A percentile compares a stretch with the other conserved stretches of the same genome.
These are phyloP conservation scores for Pilaira anomala DNA, from an alignment of 192 early-diverging fungal genomes.

Conservation along the genomic window DNA sequence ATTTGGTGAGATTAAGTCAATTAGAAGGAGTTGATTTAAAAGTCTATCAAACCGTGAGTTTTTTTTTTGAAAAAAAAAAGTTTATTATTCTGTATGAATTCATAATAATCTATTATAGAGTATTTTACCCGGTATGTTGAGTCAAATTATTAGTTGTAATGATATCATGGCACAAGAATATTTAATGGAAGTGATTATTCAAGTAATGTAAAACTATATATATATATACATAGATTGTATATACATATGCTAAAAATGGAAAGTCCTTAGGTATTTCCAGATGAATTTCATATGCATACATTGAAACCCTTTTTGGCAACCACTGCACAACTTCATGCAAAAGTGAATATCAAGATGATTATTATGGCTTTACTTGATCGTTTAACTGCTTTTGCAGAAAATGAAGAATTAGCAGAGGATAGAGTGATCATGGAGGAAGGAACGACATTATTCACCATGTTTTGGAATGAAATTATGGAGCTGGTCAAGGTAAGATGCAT, in stretches of 20 bases:
- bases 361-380: conserved; percentile 94
- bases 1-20: conserved; percentile 92
- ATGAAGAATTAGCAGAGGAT: conserved; percentile 47
- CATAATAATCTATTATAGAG: conserved; percentile 35
- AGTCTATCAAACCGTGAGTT: conserved; percentile 72
- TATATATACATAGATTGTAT: too few relatives aligned
- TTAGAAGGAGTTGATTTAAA: conserved; percentile 80
- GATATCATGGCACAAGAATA: conserved; percentile 99
- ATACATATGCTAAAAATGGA: neutral
- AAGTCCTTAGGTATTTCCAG: conserved; percentile 86
- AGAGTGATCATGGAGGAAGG: conserved; percentile 63
- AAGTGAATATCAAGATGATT: conserved; percentile 94
- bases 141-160: conserved; percentile 93
- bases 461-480: conserved; percentile 92
- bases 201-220: conserved; percentile 63
- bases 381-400: conserved; percentile 83
- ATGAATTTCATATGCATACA: conserved; percentile 93
- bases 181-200: conserved; percentile 98
- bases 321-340: conserved; percentile 83
- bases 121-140: conserved; percentile 89
- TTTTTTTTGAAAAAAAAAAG: neutral
- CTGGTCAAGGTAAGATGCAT: conserved; percentile 70
- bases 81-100: neutral
- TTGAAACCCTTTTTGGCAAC: conserved; percentile 85
- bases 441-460: conserved; percentile 90